Evolutionary conservation across 257 asterid genomes (phyloP).

Genomic region (Solanum tarapatanum): DNA sequence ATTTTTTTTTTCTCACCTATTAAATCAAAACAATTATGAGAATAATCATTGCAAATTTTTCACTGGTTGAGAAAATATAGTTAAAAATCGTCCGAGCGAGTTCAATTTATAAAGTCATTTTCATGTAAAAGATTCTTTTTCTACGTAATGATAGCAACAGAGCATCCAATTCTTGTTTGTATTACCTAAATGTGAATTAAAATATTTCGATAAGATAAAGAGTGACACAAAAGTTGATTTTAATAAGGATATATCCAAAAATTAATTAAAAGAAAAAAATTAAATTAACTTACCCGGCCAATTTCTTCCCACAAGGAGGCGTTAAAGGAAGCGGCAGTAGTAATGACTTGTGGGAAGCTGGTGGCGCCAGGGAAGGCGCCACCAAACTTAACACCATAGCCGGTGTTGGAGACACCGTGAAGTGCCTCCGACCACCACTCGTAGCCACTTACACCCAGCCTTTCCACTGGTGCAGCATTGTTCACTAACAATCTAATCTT

Average conservation of each 20-base stretch:
- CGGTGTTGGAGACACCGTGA: conserved; percentile 78
- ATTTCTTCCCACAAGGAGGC: conserved; percentile 72
- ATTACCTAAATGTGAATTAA: not conserved
- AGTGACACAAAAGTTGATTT: not conserved
- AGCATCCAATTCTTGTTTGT: not conserved
- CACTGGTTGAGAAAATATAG: too few relatives aligned
- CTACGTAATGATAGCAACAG: not conserved
- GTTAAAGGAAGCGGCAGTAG: conserved; percentile 74
- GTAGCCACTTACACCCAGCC: conserved; percentile 63
- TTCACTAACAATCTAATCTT: conserved; percentile 56
- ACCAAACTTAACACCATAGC: conserved; percentile 65
- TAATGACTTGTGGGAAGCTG: conserved; percentile 85
- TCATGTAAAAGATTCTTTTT: not conserved
- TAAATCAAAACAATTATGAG: too few relatives aligned
- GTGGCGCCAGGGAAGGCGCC: conserved; percentile 77
- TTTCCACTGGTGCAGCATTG: conserved; percentile 70
- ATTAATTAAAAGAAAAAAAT: not conserved
- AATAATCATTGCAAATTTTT: not conserved
- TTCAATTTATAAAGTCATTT: not conserved
- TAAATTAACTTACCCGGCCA: conserved; percentile 45
- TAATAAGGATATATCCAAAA: not conserved
- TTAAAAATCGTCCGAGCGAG: too few relatives aligned
- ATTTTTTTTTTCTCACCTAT: not conserved
- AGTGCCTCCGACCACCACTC: conserved; percentile 99
- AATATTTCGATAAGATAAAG: not conserved